Base-by-base conservation (phyloP, 2,329 filamentous ascomycete genomes). In the Pseudogymnoascus sp. region DNA sequence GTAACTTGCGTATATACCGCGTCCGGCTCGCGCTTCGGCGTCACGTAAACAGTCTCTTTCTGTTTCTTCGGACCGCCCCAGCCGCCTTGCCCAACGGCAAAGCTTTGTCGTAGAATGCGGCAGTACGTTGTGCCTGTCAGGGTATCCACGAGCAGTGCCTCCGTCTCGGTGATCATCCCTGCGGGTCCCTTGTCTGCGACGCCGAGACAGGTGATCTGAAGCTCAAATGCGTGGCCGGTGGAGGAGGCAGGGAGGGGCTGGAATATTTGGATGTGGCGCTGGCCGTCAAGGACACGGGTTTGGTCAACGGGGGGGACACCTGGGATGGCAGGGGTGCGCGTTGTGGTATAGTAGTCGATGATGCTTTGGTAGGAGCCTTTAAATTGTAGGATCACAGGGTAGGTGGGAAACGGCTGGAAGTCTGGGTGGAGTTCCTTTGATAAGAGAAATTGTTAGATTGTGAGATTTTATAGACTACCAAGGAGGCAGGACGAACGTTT, bases 321-420 rank as follows among this genome's bases (percentile, higher is more conserved):
- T 1, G 77, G 77, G 0, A 78, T 72, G 5, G 72, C 66, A 35
- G 66, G 70, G 1, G 70, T 65, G 1, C 72, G 72, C 28, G 72
- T 74, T 23, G 73, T 73, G 5, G 72, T 68, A 66, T 75, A 72
- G 66, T 77, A 78, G 67, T 78, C 73, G 62, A 74, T 76, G 42
- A 79, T 76, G 65, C 79, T 77, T 62, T 78, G 75, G 60, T 75
- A 73, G 5, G 76, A 77, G 67, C 76, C 73, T 67, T 79, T 80
- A 69, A 78, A 79, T 38, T 72, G 71, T 4, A 79, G 72, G 35
- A 36, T 36, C 35, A 36, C 35, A n/a, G 77, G 85, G 86, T 36
- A 36, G 4, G 35, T 36, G 5, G 35, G 35, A 12, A 36, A 36
- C 12, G 35, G 4, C 5, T 36, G 35, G 35, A 36, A 36, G 35